Conservation (phyloP, 2,329 filamentous ascomycete genomes). For the Immersiporthe knoxdaviesiana region DNA sequence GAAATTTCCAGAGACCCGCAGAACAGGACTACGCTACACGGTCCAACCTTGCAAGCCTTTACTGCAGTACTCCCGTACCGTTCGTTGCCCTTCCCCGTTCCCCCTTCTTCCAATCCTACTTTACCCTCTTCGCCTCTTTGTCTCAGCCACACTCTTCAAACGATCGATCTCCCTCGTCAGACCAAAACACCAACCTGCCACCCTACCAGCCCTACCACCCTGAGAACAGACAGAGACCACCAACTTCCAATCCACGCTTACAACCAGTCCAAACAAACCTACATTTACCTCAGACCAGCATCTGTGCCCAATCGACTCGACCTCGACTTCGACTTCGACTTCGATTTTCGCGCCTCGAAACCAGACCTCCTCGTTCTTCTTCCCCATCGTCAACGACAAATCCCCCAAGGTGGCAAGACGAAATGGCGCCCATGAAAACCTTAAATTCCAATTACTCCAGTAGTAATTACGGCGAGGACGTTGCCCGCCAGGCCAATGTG, state of each 20-base stretch:
- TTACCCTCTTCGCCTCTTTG: neutral
- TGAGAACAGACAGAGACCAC: too few relatives aligned
- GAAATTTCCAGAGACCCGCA: slow-evolving; percentile 13
- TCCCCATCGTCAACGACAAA: slow-evolving; percentile 2
- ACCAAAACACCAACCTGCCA: neutral
- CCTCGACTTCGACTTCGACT: neutral
- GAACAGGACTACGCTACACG: neutral
- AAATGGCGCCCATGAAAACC: slow-evolving; percentile 73
- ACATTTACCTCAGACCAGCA: neutral
- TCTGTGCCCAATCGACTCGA: neutral
- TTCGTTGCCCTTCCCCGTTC: neutral
- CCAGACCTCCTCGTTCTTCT: neutral
- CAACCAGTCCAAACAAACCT: neutral
- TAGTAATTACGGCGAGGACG: slow-evolving; percentile 77
- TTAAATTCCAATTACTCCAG: slow-evolving; percentile 70
- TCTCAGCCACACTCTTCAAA: neutral
- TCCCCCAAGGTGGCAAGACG: slow-evolving; percentile 38
- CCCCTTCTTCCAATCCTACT: neutral
- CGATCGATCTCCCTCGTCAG: neutral
- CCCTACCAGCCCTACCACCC: neutral
- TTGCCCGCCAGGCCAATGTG: slow-evolving; percentile 70
- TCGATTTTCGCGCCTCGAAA: neutral
- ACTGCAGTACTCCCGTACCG: neutral
- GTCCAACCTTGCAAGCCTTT: neutral
- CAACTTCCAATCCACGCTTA: neutral